Evolutionary conservation across 306 rosid genomes (phyloP), one percentile per base, ranked within the genome.

Genomic region (Hylodesmum podocarpum): DNA sequence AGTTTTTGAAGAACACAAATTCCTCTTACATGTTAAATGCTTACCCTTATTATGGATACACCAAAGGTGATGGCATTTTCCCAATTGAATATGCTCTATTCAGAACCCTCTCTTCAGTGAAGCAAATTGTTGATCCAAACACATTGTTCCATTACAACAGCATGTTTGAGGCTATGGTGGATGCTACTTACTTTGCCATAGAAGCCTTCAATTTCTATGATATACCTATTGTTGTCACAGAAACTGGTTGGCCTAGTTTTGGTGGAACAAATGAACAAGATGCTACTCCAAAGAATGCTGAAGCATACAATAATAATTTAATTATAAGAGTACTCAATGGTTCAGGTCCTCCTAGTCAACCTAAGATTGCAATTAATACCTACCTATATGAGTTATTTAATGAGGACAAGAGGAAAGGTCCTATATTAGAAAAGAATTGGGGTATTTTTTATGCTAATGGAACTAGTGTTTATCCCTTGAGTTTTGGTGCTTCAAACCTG

Each of bases 101-200:
- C 72, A 84, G 58, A 40, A 70, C 93, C 22, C 96, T 94, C 78
- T 87, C 97, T 40, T 65, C 92, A 1, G 88, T 84, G 82, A 87
- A 94, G 88, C 96, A 91, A 85, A 94, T 94, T 67, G 98, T 94
- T 77, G 98, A 94, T 70, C 97, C 97, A 4, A 91, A 94, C 86
- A 91, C 93, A 57, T 84, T 94, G 50, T 94, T 88, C 70, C 94
- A 85, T 36, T 94, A 91, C 78, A 87, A 66, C 51, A 91, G 97
- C 74, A 94, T 94, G 97, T 91, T 91, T 84, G 98, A 94, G 81
- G 94, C 98, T 18, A 90, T 90, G 97, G 97, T 91, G 65, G 98
- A 94, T 69, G 97, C 98, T 46, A 73, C 94, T 51, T 94, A 91
- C 69, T 91, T 87, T 80, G 89, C 97, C 4, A 90, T 91, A 3